Conservation (phyloP, 2,329 filamentous ascomycete species). For the Stagonosporopsis rhizophila region DNA sequence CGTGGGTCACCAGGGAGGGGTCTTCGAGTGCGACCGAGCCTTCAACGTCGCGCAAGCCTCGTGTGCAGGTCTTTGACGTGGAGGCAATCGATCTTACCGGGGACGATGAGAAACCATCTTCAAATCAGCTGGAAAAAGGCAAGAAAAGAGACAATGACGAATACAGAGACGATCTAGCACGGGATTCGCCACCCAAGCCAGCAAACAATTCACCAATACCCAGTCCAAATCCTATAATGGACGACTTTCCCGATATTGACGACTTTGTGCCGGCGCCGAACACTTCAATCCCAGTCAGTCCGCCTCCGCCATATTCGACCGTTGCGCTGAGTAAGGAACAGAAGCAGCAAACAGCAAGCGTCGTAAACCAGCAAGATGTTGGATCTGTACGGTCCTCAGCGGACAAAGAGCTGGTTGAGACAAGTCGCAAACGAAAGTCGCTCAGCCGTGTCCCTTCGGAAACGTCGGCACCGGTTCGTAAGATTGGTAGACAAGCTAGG, state of each 20-base stretch:
- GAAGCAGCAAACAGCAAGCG: background rate
- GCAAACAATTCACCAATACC: constrained; percentile 16
- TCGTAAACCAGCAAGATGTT: constrained; percentile 20
- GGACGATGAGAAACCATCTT: constrained; percentile 27
- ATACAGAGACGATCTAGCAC: constrained; percentile 40
- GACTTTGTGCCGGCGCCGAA: constrained; percentile 33
- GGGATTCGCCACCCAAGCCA: constrained; percentile 27
- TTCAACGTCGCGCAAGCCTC: constrained; percentile 10
- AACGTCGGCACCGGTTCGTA: constrained; percentile 33
- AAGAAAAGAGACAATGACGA: constrained; percentile 59
- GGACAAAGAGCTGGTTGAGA: constrained; percentile 24
- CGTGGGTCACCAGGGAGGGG: constrained; percentile 6
- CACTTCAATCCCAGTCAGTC: constrained; percentile 30
- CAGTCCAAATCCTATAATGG: constrained; percentile 26
- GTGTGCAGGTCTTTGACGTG: constrained; percentile 27
- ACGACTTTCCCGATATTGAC: constrained; percentile 51
- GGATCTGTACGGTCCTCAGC: constrained; percentile 20
- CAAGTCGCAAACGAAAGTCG: constrained; percentile 41
- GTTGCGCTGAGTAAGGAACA: constrained; percentile 30
- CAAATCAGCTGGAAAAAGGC: constrained; percentile 25
- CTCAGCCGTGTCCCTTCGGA: constrained; percentile 40
- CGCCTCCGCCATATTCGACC: constrained; percentile 56
- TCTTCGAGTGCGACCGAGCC: constrained; percentile 18
- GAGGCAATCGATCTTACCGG: constrained; percentile 50
- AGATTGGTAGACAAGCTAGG: constrained; percentile 35